Base-by-base conservation (phyloP, 2,329 filamentous ascomycete species). In the Aspergillus transmontanensis region DNA sequence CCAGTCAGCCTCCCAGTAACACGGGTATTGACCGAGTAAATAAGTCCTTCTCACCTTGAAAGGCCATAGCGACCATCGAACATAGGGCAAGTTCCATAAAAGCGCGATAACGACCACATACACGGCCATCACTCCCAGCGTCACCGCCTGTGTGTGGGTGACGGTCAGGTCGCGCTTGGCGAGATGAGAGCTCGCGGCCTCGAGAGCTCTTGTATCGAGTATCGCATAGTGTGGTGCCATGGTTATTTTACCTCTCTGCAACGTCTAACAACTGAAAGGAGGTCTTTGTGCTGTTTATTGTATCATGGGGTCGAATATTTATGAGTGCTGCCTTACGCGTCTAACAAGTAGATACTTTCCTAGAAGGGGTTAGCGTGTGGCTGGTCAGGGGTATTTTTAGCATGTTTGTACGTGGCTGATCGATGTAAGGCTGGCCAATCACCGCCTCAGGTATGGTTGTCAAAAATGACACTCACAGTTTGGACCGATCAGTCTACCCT, bases 81-180 rank as follows among this genome's bases (percentile, higher is more conserved):
- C 78, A 75, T 92, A 92, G 1, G 91, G 91, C 1, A 93, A 76
- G 78, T 93, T 93, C 91, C 91, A 94, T 4, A 94, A 81, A 48
- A 94, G 82, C 5, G 90, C 90, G 67, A 94, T 94, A 54, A 84
- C 84, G 21, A 92, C 90, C 2, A 90, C 84, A 76, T 93, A 93
- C 41, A 83, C 88, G 10, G 78, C 89, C 69, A 93, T 91, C 46
- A 92, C 81, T 10, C 89, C 90, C 30, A 93, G 80, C 0, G 90
- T 93, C 11, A 92, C 84, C 59, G 84, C 83, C 71, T 93, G 90
- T 2, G 90, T 90, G 72, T 87, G 85, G 67, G 87, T 90, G 48
- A 89, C 87, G 30, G 81, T 81, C 12, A 91, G 80, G 58, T 84
- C 83, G 60, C 89, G 86, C 62, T 80, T 80, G 23, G 78, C 67